phyloP scores from a whole-genome alignment of 768 basidiomycete species.

The Lentinula sp. region DNA sequence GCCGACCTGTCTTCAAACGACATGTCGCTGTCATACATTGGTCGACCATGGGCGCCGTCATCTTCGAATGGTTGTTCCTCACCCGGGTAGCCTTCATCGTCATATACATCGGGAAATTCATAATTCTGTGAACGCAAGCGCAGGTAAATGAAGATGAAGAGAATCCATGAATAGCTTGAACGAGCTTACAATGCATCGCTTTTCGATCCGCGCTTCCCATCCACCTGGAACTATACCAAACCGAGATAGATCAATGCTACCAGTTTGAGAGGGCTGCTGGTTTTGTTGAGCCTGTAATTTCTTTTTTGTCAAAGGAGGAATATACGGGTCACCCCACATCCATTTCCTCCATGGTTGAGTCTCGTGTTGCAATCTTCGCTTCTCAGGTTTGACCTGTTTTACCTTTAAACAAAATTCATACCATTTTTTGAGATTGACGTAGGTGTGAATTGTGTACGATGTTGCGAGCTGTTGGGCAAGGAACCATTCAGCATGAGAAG shows the following conservation, averaged over 20 bases:
- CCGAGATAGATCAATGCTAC: neutral
- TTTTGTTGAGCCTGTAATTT: neutral
- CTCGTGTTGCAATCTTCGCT: neutral
- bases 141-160: neutral
- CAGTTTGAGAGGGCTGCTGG: neutral
- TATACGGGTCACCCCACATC: neutral
- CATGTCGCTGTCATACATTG: neutral
- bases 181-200: neutral
- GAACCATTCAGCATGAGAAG: conserved; percentile 32
- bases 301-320: neutral
- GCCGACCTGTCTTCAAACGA: neutral
- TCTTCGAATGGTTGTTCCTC: neutral
- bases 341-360: neutral
- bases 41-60: neutral
- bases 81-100: neutral
- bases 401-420: conserved; percentile 4
- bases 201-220: conserved; percentile 1
- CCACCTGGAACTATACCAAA: neutral
- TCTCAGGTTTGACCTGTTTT: neutral
- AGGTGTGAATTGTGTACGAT: neutral
- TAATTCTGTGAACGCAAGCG: neutral
- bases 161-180: no score
- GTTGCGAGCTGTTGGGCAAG: conserved; percentile 17
- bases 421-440: neutral
- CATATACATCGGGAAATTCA: neutral